Base-by-base conservation (phyloP, 208 protist genomes). In the Leishmania amazonensis region DNA sequence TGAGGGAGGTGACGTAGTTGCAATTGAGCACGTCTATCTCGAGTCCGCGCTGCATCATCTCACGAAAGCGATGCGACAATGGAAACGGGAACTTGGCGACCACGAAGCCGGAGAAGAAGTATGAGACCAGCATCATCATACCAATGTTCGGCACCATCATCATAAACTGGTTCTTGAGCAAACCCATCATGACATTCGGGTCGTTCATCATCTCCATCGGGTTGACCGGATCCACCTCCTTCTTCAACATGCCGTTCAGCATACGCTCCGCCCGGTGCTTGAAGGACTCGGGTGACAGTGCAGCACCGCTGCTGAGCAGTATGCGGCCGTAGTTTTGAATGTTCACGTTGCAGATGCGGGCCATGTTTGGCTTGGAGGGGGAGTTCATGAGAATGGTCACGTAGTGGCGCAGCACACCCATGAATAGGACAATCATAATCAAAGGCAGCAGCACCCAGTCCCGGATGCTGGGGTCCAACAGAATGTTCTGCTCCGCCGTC, bases 61-160 rank as follows among this genome's bases (percentile, higher is more conserved):
- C 93, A 54, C 90, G 87, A 85, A 99, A 99, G 64, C 96, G 87
- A n/a, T 90, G 83, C 13, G 98, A 98, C 0, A 99, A 86, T 40
- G 92, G 91, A 80, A 99, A 99, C 40, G 98, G 98, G 49, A 99
- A 97, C 89, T 99, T 98, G 58, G 97, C 97, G 51, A 98, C 96
- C 28, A 99, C 96, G 85, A 99, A 99, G 31, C 98, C 97, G 47
- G 96, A 98, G 84, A 99, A 99, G 81, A 99, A 99, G 85, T 98
- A 97, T 21, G 96, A 98, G 38, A 99, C 92, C 75, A 98, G 98
- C 86, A 95, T 95, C 96, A 99, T 99, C 90, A 99, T 97, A 58
- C 96, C 93, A 64, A 99, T 94, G 83, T 99, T 98, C 40, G 97
- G 98, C 28, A 99, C 87, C 75, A 99, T 89, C 79, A 93, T 96